Base-by-base conservation (phyloP, 192 early-diverging fungal genomes). In the Radiomyces spectabilis region DNA sequence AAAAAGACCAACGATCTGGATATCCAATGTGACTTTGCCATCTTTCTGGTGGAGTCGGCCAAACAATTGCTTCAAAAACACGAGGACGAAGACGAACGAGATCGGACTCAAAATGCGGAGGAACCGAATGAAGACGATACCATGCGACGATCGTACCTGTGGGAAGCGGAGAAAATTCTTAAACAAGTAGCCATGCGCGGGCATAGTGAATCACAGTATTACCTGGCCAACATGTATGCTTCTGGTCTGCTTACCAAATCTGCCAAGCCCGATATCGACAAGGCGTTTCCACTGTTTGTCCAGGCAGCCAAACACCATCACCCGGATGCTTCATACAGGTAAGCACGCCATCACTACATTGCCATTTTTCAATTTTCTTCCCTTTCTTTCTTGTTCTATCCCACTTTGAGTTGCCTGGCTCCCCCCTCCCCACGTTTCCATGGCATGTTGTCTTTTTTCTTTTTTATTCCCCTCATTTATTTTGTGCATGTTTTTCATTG, bases 21-120 rank as follows among this genome's bases (percentile, higher is more conserved):
- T 15, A 67, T 84, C 21, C 78, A 81, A 61, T 78, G 78, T 43
- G 77, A 83, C 43, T 84, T 84, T 76, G 84, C 80, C 2, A 79
- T 74, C 8, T 85, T 79, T 26, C 69, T 79, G 57, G 65, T 81
- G 6, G 77, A 82, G 33, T 72, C 72, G 42, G 72, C 73, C 31
- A 71, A 71, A 12, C 41, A 66, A 34, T 18, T 37, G 4, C n/a
- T 51, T 16, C 26, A 45, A 22, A 19, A 40, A 41, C 12, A 19
- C 16, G 7, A 21, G 16, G 30, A 39, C 9, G 18, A 43, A n/a
- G n/a, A n/a, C n/a, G n/a, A n/a, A n/a, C n/a, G n/a, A n/a, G n/a
- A n/a, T n/a, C n/a, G n/a, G n/a, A n/a, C n/a, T n/a, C n/a, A n/a
- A n/a, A n/a, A n/a, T n/a, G n/a, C n/a, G n/a, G 19, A 44, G 18